Conservation (phyloP, 352 stramenopile genomes). For the Phytopythium kandeliae region DNA sequence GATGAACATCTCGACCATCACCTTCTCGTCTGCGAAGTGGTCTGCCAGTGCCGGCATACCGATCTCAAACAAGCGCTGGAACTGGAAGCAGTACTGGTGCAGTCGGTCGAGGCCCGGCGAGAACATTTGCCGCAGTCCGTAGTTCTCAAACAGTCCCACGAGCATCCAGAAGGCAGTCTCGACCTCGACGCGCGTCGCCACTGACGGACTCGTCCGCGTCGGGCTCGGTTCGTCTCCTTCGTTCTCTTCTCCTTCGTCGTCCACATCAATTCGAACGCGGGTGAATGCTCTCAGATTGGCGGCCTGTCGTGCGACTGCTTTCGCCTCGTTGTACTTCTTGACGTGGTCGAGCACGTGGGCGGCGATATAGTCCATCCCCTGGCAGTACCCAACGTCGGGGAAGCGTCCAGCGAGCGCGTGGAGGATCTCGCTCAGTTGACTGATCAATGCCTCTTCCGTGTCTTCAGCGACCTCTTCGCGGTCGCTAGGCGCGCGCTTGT, state of each 20-base stretch:
- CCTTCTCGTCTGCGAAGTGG: slow-evolving; percentile 73
- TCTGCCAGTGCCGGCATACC: slow-evolving; percentile 44
- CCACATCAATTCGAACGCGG: slow-evolving; percentile 5
- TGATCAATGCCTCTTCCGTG: slow-evolving; percentile 65
- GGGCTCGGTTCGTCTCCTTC: slow-evolving; percentile 15
- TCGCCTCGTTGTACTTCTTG: slow-evolving; percentile 57
- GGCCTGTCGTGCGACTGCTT: slow-evolving; percentile 10
- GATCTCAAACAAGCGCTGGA: slow-evolving; percentile 59
- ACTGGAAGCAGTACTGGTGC: slow-evolving; percentile 80
- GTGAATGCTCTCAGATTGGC: slow-evolving; percentile 3
- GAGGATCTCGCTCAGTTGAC: slow-evolving; percentile 75
- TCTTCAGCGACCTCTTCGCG: slow-evolving; percentile 40
- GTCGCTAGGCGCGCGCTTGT: slow-evolving; percentile 58
- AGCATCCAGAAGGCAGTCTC: slow-evolving; percentile 80
- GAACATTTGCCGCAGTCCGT: slow-evolving; percentile 77
- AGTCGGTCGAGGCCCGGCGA: slow-evolving; percentile 60
- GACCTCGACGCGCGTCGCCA: slow-evolving; percentile 42
- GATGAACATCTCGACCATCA: slow-evolving; percentile 84
- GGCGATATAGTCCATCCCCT: slow-evolving; percentile 87
- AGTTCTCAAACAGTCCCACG: slow-evolving; percentile 75
- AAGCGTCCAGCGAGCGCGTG: slow-evolving; percentile 74
- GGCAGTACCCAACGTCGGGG: slow-evolving; percentile 81
- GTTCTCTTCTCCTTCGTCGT: slow-evolving; percentile 8
- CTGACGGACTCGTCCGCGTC: slow-evolving; percentile 16
- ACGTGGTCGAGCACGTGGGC: slow-evolving; percentile 78